phyloP scores from a whole-genome alignment of 2,329 filamentous ascomycete genomes.

The Aspergillus tamarii region DNA sequence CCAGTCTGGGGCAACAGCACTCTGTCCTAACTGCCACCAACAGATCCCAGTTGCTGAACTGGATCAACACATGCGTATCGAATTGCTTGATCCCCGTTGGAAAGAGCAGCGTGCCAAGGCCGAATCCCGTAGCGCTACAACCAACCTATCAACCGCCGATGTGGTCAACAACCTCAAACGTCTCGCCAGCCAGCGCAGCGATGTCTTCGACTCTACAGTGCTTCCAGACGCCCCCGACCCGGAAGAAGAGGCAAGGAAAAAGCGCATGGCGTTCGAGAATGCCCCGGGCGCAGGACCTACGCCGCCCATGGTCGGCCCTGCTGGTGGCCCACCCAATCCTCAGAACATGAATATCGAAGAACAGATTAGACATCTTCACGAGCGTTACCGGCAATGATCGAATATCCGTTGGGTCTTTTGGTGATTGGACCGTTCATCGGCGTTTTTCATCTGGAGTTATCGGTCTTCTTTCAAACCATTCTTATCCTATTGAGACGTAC shows the following conservation, averaged over 20 bases:
- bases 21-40: slow-evolving; percentile 93
- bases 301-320: slow-evolving; percentile 34
- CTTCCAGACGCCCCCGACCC: slow-evolving; percentile 63
- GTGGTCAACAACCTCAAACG: slow-evolving; percentile 94
- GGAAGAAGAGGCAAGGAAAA: slow-evolving; percentile 74
- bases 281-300: slow-evolving; percentile 29
- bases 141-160: slow-evolving; percentile 82
- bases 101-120: slow-evolving; percentile 93
- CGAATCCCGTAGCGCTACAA: slow-evolving; percentile 80
- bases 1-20: slow-evolving; percentile 63
- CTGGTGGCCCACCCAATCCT: slow-evolving; percentile 34
- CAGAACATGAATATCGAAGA: slow-evolving; percentile 75
- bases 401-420: not conserved
- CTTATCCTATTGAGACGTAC: slow-evolving; percentile 6
- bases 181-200: slow-evolving; percentile 83
- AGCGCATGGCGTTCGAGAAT: slow-evolving; percentile 64
- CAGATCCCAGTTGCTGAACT: slow-evolving; percentile 85
- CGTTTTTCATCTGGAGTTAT: slow-evolving; percentile 11
- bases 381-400: slow-evolving; percentile 51
- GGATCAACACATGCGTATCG: slow-evolving; percentile 91
- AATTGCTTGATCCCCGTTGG: slow-evolving; percentile 91
- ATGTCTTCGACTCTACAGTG: slow-evolving; percentile 72
- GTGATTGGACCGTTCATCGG: slow-evolving; percentile 9
- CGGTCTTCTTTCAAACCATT: slow-evolving; percentile 4
- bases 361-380: slow-evolving; percentile 73